Base-by-base conservation (phyloP, 2,329 filamentous ascomycete species). In the Keithomyces neogunnii region DNA sequence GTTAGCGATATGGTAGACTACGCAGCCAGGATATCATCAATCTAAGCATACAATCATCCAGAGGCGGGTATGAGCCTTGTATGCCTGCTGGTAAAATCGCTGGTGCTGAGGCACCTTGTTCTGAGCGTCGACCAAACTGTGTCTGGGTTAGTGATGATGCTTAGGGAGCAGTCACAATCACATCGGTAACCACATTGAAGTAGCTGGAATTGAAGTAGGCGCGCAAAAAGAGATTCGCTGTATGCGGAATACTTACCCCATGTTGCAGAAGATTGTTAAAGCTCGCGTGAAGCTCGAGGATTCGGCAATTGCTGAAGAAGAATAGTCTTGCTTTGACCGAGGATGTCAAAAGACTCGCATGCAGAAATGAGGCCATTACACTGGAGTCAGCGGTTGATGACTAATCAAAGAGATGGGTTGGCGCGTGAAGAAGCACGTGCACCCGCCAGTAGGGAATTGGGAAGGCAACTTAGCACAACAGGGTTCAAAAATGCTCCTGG, bases 91-190 rank as follows among this genome's bases (percentile, higher is more conserved):
- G 76, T 88, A 89, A 61, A 81, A 72, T 65, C 80, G 77, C 78
- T 92, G 88, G 74, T 86, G 78, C 66, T 86, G 63, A 52, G 86
- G 85, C 63, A 91, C 87, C 64, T 78, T 80, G 81, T 92, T 92
- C 68, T 80, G 78, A 69, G 84, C 83, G 79, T 88, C 75, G 74
- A 89, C 59, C 66, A 84, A 64, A 65, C 79, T 80, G 60, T 52
- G 10, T n/a, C 19, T n/a, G 30, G 28, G 38, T 54, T 43, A 54
- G 52, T 39, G 11, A 38, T 39, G 13, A n/a, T 39, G 51, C 32
- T 57, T 46, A 46, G 47, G 13, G 49, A 53, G 33, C 19, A 3
- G 28, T 49, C 29, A 36, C 40, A 36, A 46, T 49, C 19, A 19
- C 19, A 19, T 19, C 19, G 19, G 19, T 19, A 19, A 19, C 19